Evolutionary conservation across 78 protist species (phyloP).

Genomic region (Chrysochromulina parva): DNA sequence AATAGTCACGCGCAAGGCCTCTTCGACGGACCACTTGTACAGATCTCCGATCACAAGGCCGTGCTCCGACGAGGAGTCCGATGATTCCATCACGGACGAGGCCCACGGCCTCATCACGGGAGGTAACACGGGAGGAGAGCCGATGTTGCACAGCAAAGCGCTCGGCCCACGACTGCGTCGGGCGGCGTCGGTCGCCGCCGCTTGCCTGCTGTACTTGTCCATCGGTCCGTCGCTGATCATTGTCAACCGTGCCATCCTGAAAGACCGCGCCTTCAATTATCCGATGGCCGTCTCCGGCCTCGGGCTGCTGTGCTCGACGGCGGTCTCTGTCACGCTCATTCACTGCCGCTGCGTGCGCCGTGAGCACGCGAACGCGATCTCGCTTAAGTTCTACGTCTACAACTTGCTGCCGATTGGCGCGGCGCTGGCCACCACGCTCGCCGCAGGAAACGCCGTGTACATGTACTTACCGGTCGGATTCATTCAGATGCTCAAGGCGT

Average conservation of each 20-base stretch:
- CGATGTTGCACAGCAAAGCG: too few species aligned
- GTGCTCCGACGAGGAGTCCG: too few species aligned
- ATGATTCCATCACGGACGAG: too few species aligned
- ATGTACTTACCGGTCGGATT: constrained; percentile 33
- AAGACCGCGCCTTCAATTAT: neutral
- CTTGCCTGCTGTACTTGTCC: neutral
- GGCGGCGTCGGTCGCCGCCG: too few species aligned
- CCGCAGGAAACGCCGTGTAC: constrained; percentile 8
- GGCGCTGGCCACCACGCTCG: constrained; percentile 4
- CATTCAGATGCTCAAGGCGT: constrained; percentile 43
- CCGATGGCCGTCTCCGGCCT: neutral
- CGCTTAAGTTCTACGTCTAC: neutral
- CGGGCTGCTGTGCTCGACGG: neutral
- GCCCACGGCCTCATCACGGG: too few species aligned
- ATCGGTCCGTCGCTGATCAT: constrained; percentile 7
- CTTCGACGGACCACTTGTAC: too few species aligned
- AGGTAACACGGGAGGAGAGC: too few species aligned
- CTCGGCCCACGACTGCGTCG: too few species aligned
- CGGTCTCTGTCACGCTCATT: neutral
- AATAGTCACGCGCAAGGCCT: too few species aligned
- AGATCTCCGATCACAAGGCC: too few species aligned
- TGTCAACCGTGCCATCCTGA: neutral
- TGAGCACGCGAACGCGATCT: neutral
- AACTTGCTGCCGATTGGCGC: constrained; percentile 9
- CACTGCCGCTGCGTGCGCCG: neutral